phyloP scores from a whole-genome alignment of 2,329 filamentous ascomycete genomes.

The Rasamsonia emersonii region DNA sequence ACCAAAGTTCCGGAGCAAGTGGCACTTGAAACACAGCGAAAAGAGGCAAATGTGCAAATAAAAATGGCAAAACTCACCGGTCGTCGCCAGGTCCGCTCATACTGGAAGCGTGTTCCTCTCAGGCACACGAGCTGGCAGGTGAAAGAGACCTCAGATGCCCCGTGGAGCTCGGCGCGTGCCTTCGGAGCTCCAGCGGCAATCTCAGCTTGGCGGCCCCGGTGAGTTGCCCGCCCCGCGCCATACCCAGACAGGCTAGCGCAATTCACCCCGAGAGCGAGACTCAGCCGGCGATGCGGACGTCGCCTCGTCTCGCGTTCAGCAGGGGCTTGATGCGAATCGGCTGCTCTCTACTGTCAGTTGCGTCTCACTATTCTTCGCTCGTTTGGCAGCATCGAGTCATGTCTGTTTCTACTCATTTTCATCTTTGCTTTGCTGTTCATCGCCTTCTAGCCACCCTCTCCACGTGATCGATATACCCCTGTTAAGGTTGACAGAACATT shows the following conservation, averaged over 20 bases:
- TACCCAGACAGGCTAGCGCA: constrained; percentile 1
- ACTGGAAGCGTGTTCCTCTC: constrained; percentile 10
- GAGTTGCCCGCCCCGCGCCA: neutral
- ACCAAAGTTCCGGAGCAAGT: too few species aligned
- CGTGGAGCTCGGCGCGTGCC: too few species aligned
- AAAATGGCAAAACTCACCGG: constrained; percentile 18
- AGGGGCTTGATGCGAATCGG: constrained; percentile 4
- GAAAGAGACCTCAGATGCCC: constrained; percentile 4
- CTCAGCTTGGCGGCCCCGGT: neutral
- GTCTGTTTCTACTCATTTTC: too few species aligned
- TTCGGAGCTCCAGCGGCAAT: too few species aligned
- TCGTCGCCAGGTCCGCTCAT: constrained; percentile 32
- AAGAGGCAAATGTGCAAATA: constrained; percentile 4
- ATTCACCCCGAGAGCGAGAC: neutral
- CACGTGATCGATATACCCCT: neutral
- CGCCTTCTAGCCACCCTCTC: constrained; percentile 7
- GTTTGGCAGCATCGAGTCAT: too few species aligned
- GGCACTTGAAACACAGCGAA: constrained; percentile 3
- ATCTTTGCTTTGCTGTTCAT: too few species aligned
- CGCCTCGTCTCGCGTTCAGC: neutral
- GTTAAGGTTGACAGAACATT: neutral
- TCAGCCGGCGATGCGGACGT: neutral
- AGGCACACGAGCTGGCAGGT: constrained; percentile 4
- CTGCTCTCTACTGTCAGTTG: too few species aligned
- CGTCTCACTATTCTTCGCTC: too few species aligned